Percentiles rank a stretch among this genome's conserved stretches.
phyloP scores from a whole-genome alignment of 2,329 filamentous ascomycete species.

The Talaromyces sp. region DNA sequence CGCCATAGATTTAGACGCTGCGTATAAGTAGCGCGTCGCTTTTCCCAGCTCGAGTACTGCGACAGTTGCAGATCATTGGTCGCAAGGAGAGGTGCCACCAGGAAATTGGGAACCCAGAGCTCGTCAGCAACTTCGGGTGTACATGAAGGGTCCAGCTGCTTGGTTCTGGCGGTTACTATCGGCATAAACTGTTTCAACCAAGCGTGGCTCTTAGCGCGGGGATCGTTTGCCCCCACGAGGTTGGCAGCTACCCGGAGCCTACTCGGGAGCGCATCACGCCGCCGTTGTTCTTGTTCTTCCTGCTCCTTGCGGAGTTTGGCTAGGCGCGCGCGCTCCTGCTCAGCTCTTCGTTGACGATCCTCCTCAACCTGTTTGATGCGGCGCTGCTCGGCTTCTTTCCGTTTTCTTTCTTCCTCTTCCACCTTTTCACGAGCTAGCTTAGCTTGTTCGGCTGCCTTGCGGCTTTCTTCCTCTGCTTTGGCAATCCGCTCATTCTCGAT shows the following conservation, averaged over 20 bases:
- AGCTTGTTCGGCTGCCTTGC: constrained; percentile 24
- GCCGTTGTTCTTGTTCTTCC: constrained; percentile 41
- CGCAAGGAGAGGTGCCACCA: constrained; percentile 43
- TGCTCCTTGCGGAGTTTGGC: constrained; percentile 40
- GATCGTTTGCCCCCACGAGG: constrained; percentile 39
- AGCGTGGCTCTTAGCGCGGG: constrained; percentile 33
- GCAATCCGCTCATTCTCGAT: constrained; percentile 27
- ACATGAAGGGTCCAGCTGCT: constrained; percentile 38
- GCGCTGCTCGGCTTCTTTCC: constrained; percentile 38
- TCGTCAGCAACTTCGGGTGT: constrained; percentile 33
- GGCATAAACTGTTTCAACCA: constrained; percentile 45
- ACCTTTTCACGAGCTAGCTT: constrained; percentile 35
- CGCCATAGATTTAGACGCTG: constrained; percentile 45
- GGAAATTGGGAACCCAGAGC: constrained; percentile 45
- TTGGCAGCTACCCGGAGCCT: constrained; percentile 41
- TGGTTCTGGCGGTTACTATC: constrained; percentile 38
- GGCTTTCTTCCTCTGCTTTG: constrained; percentile 25
- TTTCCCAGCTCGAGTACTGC: constrained; percentile 44
- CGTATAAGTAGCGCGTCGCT: constrained; percentile 35
- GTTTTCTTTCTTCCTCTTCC: constrained; percentile 38
- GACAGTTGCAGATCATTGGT: constrained; percentile 46
- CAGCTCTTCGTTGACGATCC: constrained; percentile 38
- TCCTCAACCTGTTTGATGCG: constrained; percentile 42
- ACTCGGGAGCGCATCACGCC: constrained; percentile 41
- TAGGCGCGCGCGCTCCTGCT: constrained; percentile 37